A percentile compares a stretch with the other conserved stretches of the same genome.
Evolutionary conservation across 306 rosid species (phyloP).

Genomic region (Trifolium dubium): DNA sequence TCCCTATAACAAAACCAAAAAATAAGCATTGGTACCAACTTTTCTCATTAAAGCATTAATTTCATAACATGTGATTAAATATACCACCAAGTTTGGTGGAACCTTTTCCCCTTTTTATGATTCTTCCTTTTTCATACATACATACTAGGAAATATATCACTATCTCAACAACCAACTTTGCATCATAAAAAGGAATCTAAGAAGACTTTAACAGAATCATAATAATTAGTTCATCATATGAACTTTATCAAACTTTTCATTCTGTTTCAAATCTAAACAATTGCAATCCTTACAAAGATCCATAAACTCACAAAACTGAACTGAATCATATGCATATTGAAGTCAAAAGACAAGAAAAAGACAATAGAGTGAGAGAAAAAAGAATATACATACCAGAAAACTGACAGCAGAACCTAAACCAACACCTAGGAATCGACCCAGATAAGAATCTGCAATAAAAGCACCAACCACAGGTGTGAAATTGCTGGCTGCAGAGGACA

Average conservation of each 20-base stretch:
- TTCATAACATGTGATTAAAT: background rate
- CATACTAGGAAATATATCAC: background rate
- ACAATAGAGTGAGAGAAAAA: background rate
- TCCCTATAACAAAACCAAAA: conserved; percentile 51
- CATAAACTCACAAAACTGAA: conserved; percentile 1
- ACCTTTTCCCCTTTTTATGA: background rate
- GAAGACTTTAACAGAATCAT: conserved; percentile 3
- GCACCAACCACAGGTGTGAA: conserved; percentile 70
- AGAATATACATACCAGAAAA: conserved; percentile 49
- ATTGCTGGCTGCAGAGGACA: conserved; percentile 57
- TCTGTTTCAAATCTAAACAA: background rate
- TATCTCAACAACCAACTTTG: background rate
- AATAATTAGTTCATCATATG: too few species aligned
- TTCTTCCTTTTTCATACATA: background rate
- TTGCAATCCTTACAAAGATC: background rate
- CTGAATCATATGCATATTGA: background rate
- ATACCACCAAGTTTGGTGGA: background rate
- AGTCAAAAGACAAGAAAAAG: background rate
- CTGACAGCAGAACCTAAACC: conserved; percentile 55
- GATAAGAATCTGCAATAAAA: conserved; percentile 67
- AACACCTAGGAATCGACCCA: conserved; percentile 70
- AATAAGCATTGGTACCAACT: background rate
- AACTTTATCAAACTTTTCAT: background rate
- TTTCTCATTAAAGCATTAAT: background rate
- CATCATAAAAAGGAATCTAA: background rate